These are phyloP conservation scores for Brettanomyces naardenensis DNA, from an alignment of 805 yeast species.

Conservation along the genomic window DNA sequence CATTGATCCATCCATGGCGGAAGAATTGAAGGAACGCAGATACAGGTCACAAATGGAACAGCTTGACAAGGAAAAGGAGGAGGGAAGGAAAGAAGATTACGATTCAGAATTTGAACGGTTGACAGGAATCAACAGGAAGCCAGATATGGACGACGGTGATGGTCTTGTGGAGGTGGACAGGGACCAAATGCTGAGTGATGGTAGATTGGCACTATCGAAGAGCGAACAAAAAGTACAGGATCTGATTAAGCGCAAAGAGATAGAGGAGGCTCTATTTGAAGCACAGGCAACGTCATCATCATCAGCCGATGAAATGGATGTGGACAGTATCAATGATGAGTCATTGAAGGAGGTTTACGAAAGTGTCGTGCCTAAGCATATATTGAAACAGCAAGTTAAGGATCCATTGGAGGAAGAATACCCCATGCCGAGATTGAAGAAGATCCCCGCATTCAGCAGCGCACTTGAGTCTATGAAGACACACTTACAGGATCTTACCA, in stretches of 20 bases:
- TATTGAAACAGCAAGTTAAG: not conserved
- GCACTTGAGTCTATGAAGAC: not conserved
- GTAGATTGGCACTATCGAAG: slow-evolving; percentile 22
- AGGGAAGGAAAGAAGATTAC: not conserved
- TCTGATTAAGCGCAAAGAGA: slow-evolving; percentile 21
- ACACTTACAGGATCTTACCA: not conserved
- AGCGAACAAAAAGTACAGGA: slow-evolving; percentile 21
- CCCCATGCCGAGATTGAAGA: not conserved
- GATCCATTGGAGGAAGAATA: not conserved
- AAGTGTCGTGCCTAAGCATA: slow-evolving; percentile 1
- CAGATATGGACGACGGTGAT: slow-evolving; percentile 5
- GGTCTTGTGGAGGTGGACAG: slow-evolving; percentile 13
- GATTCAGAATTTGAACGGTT: slow-evolving; percentile 10
- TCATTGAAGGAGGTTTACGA: not conserved
- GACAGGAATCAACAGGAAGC: slow-evolving; percentile 3
- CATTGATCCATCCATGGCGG: slow-evolving; percentile 3
- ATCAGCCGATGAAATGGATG: slow-evolving; percentile 7
- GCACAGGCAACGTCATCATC: slow-evolving; percentile 9
- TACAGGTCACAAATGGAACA: slow-evolving; percentile 1
- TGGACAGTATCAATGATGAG: not conserved
- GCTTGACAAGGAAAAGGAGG: not conserved
- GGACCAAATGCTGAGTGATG: slow-evolving; percentile 19
- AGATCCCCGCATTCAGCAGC: not conserved
- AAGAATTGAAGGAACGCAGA: slow-evolving; percentile 7
- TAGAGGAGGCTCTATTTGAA: slow-evolving; percentile 28